Evolutionary conservation across 2,329 filamentous ascomycete genomes (phyloP), one percentile per base, ranked within the genome.

Genomic region (Cyphellophora attinorum): DNA sequence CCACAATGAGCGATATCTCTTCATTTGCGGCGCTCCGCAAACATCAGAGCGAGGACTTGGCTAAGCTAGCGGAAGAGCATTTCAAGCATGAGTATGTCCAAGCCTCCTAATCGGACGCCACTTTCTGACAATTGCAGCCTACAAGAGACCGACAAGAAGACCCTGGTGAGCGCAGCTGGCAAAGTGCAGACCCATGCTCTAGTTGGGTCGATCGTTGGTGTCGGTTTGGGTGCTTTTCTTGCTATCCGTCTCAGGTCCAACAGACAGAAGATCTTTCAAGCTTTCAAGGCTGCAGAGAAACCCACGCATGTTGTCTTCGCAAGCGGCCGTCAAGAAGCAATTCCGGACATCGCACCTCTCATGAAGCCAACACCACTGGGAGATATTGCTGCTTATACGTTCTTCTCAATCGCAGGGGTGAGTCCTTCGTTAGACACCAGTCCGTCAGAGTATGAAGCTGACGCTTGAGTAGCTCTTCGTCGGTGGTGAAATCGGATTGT

Each of bases 241-340:
- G 76, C 76, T 3, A 67, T 68, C 44, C 64, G 75, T 6, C 52
- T 81, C 8, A 65, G 78, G 25, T 57, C 57, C 25, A 64, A 69
- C 40, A 68, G 78, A 29, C 56, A 61, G 19, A 61, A 66, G n/a
- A 68, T 79, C 54, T 81, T 79, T 60, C 64, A 67, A 28, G 70
- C 72, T 5, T 74, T 82, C 57, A 65, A 68, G 13, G 67, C 75
- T 0, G 58, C 66, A 33, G 74, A 81, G 51, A 74, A 71, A 52
- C 79, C 79, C 0, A 72, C 68, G 0, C 65, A 74, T 34, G 67
- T 82, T 5, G 58, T 69, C 11, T 82, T 82, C 52, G 67, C 72
- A 0, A 68, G 72, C 44, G 79, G 78, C 0, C 61, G 74, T 12
- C 28, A 47, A 75, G 76, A 79, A 49, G 50, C 67, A 0, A 58